Evolutionary conservation across 495 filamentous ascomycete genomes (phyloP).

Genomic region (Penicillium argentinense): DNA sequence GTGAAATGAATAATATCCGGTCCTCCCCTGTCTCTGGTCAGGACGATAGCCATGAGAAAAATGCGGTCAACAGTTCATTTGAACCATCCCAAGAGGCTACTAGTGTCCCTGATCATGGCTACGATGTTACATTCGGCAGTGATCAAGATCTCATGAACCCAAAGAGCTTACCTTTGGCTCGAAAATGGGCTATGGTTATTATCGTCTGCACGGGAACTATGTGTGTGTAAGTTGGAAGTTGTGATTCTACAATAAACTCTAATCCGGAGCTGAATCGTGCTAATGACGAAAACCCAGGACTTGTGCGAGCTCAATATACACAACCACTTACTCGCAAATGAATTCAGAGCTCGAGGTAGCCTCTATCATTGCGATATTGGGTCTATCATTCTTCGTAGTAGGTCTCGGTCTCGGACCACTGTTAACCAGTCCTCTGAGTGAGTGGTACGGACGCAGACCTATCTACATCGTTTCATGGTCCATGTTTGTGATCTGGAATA

Average conservation of each 20-base stretch:
- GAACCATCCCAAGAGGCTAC: no score
- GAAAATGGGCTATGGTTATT: slow-evolving; percentile 71
- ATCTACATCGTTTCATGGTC: slow-evolving; percentile 47
- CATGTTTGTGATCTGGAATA: slow-evolving; percentile 55
- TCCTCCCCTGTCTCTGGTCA: no score
- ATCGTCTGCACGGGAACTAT: slow-evolving; percentile 64
- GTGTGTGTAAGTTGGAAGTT: slow-evolving; percentile 64
- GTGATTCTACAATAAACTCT: background rate
- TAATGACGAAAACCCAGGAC: slow-evolving; percentile 50
- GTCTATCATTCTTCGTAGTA: slow-evolving; percentile 68
- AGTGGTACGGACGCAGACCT: slow-evolving; percentile 79
- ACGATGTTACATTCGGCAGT: background rate
- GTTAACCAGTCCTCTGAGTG: slow-evolving; percentile 56
- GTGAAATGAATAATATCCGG: no score
- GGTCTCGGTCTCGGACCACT: slow-evolving; percentile 63
- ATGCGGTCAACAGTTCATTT: no score
- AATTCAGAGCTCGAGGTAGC: slow-evolving; percentile 62
- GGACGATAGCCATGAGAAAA: no score
- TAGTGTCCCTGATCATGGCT: no score
- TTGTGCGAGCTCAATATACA: slow-evolving; percentile 78
- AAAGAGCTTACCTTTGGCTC: slow-evolving; percentile 48
- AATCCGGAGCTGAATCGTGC: background rate
- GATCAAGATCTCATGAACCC: background rate
- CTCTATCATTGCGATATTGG: slow-evolving; percentile 65
- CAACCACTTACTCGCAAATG: slow-evolving; percentile 72